Conservation (phyloP, 768 basidiomycete genomes). For the Dioszegia hungarica region DNA sequence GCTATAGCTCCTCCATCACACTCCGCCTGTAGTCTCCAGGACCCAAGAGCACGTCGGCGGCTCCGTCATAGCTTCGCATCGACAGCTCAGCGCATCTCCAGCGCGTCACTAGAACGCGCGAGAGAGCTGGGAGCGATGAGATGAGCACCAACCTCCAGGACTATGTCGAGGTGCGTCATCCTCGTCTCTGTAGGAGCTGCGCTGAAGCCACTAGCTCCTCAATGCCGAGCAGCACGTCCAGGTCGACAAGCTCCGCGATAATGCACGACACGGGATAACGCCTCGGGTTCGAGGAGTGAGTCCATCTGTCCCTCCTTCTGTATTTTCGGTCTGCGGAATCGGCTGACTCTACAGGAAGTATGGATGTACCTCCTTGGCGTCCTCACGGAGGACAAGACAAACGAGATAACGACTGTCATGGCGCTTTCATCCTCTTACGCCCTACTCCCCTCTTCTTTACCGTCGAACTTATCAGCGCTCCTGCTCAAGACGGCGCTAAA, state of each 20-base stretch:
- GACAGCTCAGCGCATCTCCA: too few relatives aligned
- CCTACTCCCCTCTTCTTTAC: conserved; percentile 19
- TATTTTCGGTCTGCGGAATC: too few relatives aligned
- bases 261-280: conserved; percentile 40
- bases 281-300: conserved; percentile 37
- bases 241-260: conserved; percentile 36
- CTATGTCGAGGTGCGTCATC: conserved; percentile 35
- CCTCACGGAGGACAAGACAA: conserved; percentile 32
- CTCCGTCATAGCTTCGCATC: too few relatives aligned
- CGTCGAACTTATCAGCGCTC: conserved; percentile 19
- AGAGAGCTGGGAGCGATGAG: neutral
- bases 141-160: conserved; percentile 43
- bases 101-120: too few relatives aligned
- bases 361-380: conserved; percentile 44
- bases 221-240: conserved; percentile 43
- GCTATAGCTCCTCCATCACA: too few relatives aligned
- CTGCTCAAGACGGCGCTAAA: conserved; percentile 32
- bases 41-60: too few relatives aligned
- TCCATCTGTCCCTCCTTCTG: too few relatives aligned
- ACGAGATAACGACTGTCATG: conserved; percentile 33
- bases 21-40: too few relatives aligned
- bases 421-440: conserved; percentile 28
- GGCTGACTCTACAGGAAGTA: conserved; percentile 31
- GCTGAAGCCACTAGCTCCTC: conserved; percentile 27
- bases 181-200: neutral